phyloP scores from a whole-genome alignment of 2,329 filamentous ascomycete species.

The Beauveria caledonica region DNA sequence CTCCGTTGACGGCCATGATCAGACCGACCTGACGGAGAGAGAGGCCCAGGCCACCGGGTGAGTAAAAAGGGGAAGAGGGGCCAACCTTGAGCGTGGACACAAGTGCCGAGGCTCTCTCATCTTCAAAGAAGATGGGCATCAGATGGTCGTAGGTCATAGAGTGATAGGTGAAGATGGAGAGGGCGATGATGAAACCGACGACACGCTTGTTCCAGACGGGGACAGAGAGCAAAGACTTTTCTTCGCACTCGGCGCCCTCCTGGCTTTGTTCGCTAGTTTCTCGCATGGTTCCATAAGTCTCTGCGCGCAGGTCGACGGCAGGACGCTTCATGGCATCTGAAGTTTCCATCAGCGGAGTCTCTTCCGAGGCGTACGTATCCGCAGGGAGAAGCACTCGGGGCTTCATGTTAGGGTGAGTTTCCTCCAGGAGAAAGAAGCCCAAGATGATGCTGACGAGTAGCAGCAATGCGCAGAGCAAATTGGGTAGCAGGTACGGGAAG shows the following conservation, averaged over 20 bases:
- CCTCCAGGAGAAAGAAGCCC: conserved; percentile 74
- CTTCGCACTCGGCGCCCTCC: conserved; percentile 24
- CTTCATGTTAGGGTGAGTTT: conserved; percentile 82
- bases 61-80: conserved; percentile 41
- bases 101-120: conserved; percentile 44
- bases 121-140: conserved; percentile 87
- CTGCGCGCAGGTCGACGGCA: conserved; percentile 64
- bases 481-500: conserved; percentile 85
- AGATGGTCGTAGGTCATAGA: conserved; percentile 93
- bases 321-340: conserved; percentile 67
- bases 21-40: conserved; percentile 54
- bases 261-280: conserved; percentile 39
- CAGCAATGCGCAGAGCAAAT: conserved; percentile 71
- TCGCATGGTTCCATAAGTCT: conserved; percentile 69
- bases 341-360: conserved; percentile 68
- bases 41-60: conserved; percentile 54
- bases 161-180: conserved; percentile 90
- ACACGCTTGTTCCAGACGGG: conserved; percentile 53
- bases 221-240: conserved; percentile 25
- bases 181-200: conserved; percentile 66
- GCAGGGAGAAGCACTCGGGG: conserved; percentile 39
- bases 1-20: conserved; percentile 51
- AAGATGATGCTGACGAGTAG: conserved; percentile 71
- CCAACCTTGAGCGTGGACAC: conserved; percentile 25
- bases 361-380: conserved; percentile 47